A percentile compares a stretch with the other conserved stretches of the same genome.
These are phyloP conservation scores for Fragaria nilgerrensis DNA, from an alignment of 306 rosid genomes.

Conservation along the genomic window DNA sequence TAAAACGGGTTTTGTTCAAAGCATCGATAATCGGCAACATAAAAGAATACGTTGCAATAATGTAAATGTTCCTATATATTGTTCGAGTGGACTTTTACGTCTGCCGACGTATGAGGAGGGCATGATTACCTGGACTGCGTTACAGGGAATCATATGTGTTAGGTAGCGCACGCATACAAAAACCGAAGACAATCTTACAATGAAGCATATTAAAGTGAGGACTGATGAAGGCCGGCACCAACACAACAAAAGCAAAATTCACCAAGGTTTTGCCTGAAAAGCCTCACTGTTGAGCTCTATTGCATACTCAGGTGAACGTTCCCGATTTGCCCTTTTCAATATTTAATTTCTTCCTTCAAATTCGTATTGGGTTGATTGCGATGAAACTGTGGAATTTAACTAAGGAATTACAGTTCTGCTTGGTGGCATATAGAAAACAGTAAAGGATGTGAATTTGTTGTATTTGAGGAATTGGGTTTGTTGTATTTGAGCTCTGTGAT, in stretches of 20 bases:
- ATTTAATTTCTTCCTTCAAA: not conserved
- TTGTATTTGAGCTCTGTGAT: not conserved
- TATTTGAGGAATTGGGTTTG: not conserved
- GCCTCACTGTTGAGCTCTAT: too few relatives aligned
- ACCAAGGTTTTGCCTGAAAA: too few relatives aligned
- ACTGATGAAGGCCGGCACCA: not conserved
- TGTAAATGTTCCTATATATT: not conserved
- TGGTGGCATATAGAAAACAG: not conserved
- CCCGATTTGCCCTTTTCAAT: not conserved
- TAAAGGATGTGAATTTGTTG: not conserved
- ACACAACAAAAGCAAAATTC: not conserved
- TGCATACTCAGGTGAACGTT: not conserved
- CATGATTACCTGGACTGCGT: not conserved
- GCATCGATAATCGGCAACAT: too few relatives aligned
- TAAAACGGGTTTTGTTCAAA: too few relatives aligned
- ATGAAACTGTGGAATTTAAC: not conserved
- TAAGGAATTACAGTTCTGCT: not conserved
- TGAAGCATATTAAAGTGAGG: not conserved
- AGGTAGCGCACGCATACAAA: not conserved
- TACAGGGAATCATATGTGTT: constrained; percentile 1
- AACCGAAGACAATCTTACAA: not conserved
- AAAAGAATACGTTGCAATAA: too few relatives aligned
- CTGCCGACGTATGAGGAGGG: not conserved
- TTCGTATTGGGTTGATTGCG: not conserved
- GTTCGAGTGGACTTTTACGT: not conserved